phyloP scores from a whole-genome alignment of 2,329 filamentous ascomycete species.

The Nemania serpens region DNA sequence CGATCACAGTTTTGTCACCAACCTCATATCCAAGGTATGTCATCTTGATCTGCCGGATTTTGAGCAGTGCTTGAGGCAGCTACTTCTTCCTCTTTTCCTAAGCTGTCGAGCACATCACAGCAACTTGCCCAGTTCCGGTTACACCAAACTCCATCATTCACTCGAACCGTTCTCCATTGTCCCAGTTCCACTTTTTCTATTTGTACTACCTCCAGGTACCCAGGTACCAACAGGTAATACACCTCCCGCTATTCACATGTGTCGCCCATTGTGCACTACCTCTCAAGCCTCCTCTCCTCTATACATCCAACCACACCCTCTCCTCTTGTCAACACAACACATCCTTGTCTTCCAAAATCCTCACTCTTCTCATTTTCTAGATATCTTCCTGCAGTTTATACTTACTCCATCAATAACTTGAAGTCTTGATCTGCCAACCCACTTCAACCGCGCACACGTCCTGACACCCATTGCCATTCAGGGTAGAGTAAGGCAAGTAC shows the following conservation, averaged over 20 bases:
- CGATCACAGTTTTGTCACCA: not conserved
- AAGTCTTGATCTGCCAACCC: not conserved
- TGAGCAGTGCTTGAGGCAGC: not conserved
- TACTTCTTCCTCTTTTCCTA: not conserved
- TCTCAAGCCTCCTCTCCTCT: not conserved
- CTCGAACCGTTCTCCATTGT: too few relatives aligned
- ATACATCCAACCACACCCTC: not conserved
- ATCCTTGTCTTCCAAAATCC: not conserved
- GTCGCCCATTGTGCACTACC: not conserved
- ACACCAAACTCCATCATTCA: not conserved
- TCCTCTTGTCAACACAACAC: not conserved
- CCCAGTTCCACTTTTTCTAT: conserved; percentile 8
- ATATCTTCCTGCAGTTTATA: not conserved
- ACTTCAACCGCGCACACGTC: not conserved
- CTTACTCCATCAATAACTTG: not conserved
- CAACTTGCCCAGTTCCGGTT: not conserved
- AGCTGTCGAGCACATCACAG: not conserved
- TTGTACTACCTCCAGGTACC: not conserved
- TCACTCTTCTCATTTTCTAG: not conserved
- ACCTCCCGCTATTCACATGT: not conserved
- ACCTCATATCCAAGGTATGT: not conserved
- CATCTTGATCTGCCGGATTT: not conserved
- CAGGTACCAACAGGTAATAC: not conserved
- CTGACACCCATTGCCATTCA: not conserved
- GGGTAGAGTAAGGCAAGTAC: not conserved